A percentile compares a stretch with the other conserved stretches of the same genome.
Conservation (phyloP, 257 asterid species). For the Sherardia arvensis region DNA sequence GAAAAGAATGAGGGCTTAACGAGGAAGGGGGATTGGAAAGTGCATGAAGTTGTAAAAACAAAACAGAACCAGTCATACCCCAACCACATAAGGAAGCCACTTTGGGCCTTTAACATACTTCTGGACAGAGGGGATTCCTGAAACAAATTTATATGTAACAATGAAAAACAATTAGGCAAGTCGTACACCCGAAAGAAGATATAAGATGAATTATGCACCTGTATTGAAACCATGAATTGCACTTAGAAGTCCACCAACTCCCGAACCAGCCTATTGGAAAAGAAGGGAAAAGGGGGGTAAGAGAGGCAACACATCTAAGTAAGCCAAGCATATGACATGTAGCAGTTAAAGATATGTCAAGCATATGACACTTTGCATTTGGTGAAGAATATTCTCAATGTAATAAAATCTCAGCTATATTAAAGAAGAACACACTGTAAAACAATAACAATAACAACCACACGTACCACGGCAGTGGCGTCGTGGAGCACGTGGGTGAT, state of each 20-base stretch:
- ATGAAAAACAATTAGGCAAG: neutral
- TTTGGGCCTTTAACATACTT: conserved; percentile 60
- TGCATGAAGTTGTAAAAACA: neutral
- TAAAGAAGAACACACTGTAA: neutral
- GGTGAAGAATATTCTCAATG: no score
- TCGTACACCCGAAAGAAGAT: neutral
- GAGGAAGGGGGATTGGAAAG: neutral
- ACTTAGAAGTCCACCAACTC: conserved; percentile 69
- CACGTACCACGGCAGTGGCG: conserved; percentile 61
- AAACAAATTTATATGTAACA: conserved; percentile 1
- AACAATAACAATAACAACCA: neutral
- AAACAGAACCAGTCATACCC: conserved; percentile 35
- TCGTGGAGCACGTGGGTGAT: conserved; percentile 58
- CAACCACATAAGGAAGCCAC: conserved; percentile 62
- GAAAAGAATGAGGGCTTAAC: neutral
- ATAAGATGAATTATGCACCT: conserved; percentile 23
- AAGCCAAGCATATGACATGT: neutral
- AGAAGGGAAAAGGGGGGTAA: neutral
- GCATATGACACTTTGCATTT: neutral
- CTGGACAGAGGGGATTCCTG: conserved; percentile 60
- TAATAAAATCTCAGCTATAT: no score
- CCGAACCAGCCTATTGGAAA: conserved; percentile 50
- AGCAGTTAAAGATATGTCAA: neutral
- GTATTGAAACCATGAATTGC: conserved; percentile 56
- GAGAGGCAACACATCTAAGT: neutral